Conservation (phyloP, 75 land plant genomes). For the Adiantum capillusveneris region DNA sequence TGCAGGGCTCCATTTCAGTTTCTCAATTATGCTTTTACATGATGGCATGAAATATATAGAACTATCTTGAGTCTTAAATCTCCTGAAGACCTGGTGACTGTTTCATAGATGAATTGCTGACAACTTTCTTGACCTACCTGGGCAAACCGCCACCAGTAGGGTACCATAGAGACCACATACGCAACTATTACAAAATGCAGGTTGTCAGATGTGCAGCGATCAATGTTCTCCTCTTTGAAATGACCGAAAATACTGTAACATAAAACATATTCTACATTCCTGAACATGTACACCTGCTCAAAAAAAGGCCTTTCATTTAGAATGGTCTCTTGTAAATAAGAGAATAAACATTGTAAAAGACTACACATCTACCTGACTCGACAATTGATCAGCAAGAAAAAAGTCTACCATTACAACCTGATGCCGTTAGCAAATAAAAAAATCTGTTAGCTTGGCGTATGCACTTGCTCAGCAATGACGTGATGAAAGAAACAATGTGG, state of each 20-base stretch:
- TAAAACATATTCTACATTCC: slow-evolving; percentile 64
- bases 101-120: too few species aligned
- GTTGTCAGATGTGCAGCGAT: slow-evolving; percentile 50
- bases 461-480: background rate
- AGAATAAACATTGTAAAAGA: background rate
- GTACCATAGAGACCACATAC: slow-evolving; percentile 84
- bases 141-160: slow-evolving; percentile 94
- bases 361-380: slow-evolving; percentile 99
- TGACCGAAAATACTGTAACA: slow-evolving; percentile 83
- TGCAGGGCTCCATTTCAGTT: too few species aligned
- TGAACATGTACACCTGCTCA: slow-evolving; percentile 68
- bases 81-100: too few species aligned
- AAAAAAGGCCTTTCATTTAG: background rate
- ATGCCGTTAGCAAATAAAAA: background rate
- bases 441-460: background rate
- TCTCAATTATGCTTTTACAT: too few species aligned
- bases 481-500: background rate
- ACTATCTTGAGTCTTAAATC: too few species aligned
- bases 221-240: slow-evolving; percentile 48
- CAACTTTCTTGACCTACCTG: too few species aligned
- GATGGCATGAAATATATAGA: too few species aligned
- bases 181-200: slow-evolving; percentile 41
- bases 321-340: background rate
- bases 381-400: slow-evolving; percentile 94
- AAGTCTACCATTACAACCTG: slow-evolving; percentile 95